Base-by-base conservation (phyloP, 2,329 filamentous ascomycete genomes). In the Talaromyces verruculosus region DNA sequence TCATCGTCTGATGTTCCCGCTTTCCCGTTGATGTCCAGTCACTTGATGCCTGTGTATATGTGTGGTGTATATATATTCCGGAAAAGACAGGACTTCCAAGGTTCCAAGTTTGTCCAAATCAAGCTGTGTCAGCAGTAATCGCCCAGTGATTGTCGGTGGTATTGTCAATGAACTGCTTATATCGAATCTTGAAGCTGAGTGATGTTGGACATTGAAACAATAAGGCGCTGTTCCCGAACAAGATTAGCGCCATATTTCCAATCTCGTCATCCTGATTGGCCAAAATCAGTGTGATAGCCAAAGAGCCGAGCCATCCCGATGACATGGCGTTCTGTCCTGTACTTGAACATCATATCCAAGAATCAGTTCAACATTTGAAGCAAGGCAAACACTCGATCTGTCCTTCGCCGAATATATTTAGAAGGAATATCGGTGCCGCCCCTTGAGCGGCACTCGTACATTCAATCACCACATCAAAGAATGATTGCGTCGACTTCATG, bases 401-500 rank as follows among this genome's bases (percentile, higher is more conserved):
- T 13, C 15, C 25, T 51, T 17, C 6, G 47, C 6, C 47, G 15
- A 51, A 35, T 5, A 51, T 51, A 30, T 17, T 51, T 15, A 17
- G 6, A 25, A 25, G 15, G 53, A 17, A 39, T 37, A 37, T 60
- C 37, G 57, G 57, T 33, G 37, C 39, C 57, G 57, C 39, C 37
- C 28, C 13, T n/a, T n/a, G 25, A 22, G 57, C 57, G 57, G 57
- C 37, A 43, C 17, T 60, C 39, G 57, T 60, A 45, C 39, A 33
- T 47, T 57, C 53, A 33, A 15, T 28, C 49, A 58, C 49, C 49
- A 43, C 39, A 35, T 45, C 22, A 57, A 59, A 65, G 53, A 53
- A 67, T 67, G 65, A 43, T 64, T 59, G 65, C 47, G 60, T 57
- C 53, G 61, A 35, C 25, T 39, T 61, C 53, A 64, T 64, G 65